Percentiles rank a stretch among this genome's conserved stretches.
These are phyloP conservation scores for Cordia subcordata DNA, from an alignment of 257 asterid species.

Conservation along the genomic window DNA sequence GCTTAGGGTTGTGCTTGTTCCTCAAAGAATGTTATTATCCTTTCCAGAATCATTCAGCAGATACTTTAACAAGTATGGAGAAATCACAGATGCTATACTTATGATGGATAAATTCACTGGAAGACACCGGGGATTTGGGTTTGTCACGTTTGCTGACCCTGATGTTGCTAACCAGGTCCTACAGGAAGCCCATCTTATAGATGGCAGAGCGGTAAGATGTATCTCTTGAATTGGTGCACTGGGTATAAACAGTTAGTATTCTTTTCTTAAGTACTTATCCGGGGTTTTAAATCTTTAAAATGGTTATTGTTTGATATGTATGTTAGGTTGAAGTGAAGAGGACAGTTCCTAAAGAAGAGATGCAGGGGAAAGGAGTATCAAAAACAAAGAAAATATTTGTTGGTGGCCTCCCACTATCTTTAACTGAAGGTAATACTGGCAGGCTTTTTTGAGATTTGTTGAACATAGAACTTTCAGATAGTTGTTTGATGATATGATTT, in stretches of 20 bases:
- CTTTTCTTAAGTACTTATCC: background rate
- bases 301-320: slow-evolving; percentile 13
- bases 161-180: slow-evolving; percentile 84
- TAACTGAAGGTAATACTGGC: slow-evolving; percentile 60
- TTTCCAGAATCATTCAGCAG: slow-evolving; percentile 70
- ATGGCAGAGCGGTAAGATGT: slow-evolving; percentile 71
- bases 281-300: background rate
- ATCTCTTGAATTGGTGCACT: too few species aligned
- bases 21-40: background rate
- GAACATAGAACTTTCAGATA: background rate
- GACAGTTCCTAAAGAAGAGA: slow-evolving; percentile 89
- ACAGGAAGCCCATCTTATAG: slow-evolving; percentile 78
- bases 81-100: slow-evolving; percentile 78
- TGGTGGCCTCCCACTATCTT: slow-evolving; percentile 82
- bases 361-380: slow-evolving; percentile 60
- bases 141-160: slow-evolving; percentile 78
- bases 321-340: slow-evolving; percentile 95
- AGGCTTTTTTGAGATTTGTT: background rate
- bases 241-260: background rate
- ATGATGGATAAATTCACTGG: slow-evolving; percentile 93
- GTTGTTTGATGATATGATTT: slow-evolving; percentile 1
- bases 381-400: slow-evolving; percentile 90
- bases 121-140: slow-evolving; percentile 95
- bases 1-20: too few species aligned
- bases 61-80: slow-evolving; percentile 87